Conservation (phyloP, 768 basidiomycete genomes). For the Strobilomyces confusus region DNA sequence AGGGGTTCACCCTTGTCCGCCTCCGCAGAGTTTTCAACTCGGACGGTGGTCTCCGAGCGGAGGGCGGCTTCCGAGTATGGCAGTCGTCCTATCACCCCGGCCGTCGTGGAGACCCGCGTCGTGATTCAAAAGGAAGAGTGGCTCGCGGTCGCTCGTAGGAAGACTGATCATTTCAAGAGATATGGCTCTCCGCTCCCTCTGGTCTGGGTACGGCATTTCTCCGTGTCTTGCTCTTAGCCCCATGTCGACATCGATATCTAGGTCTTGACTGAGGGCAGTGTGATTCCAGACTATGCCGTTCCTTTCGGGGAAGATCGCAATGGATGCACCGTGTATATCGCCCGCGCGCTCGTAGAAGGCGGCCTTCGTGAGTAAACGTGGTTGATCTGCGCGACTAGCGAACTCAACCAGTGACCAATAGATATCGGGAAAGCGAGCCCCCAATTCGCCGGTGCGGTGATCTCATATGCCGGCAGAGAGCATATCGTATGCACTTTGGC, state of each 20-base stretch:
- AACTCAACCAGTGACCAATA: conserved; percentile 5
- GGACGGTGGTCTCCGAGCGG: conserved; percentile 4
- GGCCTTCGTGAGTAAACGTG: conserved; percentile 23
- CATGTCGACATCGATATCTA: neutral
- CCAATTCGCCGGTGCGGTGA: conserved; percentile 30
- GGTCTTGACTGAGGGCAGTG: conserved; percentile 28
- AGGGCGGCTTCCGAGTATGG: conserved; percentile 9
- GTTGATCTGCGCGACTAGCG: neutral
- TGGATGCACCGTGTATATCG: conserved; percentile 26
- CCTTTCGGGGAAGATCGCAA: conserved; percentile 32
- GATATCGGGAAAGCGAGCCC: conserved; percentile 34
- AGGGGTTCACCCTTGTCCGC: conserved; percentile 13
- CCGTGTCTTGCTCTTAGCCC: neutral
- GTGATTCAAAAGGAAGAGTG: conserved; percentile 27
- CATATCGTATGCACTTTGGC: conserved; percentile 21
- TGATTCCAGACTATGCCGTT: conserved; percentile 32
- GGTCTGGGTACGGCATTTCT: conserved; percentile 25
- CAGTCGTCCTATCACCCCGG: conserved; percentile 15
- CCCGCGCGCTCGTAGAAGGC: conserved; percentile 31
- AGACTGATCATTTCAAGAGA: conserved; percentile 26
- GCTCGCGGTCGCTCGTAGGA: conserved; percentile 28
- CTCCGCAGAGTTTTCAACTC: conserved; percentile 6
- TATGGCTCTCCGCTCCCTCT: conserved; percentile 28
- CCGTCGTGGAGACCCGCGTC: conserved; percentile 8
- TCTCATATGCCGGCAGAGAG: conserved; percentile 34